A percentile compares a stretch with the other conserved stretches of the same genome.
phyloP scores from a whole-genome alignment of 2,329 filamentous ascomycete genomes.

The Exophiala sp. region DNA sequence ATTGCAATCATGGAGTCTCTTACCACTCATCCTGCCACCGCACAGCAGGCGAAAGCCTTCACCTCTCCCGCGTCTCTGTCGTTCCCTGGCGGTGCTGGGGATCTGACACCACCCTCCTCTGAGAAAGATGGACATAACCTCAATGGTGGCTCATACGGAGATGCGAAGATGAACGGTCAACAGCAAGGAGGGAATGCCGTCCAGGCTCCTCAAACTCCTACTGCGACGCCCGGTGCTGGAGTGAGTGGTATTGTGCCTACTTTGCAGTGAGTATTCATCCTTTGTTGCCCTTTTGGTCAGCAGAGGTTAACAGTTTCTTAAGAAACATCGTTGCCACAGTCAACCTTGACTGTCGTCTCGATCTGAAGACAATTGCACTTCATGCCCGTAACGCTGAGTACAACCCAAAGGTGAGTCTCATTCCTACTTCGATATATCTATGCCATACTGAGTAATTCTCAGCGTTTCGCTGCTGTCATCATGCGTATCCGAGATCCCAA shows the following conservation, averaged over 20 bases:
- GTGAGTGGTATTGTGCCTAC: constrained; percentile 88
- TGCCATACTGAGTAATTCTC: constrained; percentile 42
- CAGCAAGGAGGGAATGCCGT: constrained; percentile 70
- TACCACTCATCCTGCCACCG: constrained; percentile 86
- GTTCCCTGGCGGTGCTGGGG: constrained; percentile 78
- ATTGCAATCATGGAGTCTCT: constrained; percentile 70
- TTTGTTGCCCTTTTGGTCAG: constrained; percentile 41
- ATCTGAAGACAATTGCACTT: constrained; percentile 97
- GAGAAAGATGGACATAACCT: constrained; percentile 61
- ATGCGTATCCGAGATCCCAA: constrained; percentile 99
- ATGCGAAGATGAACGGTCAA: constrained; percentile 49
- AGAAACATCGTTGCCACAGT: constrained; percentile 99
- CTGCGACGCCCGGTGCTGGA: constrained; percentile 80
- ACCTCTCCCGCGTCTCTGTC: constrained; percentile 88
- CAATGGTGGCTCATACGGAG: constrained; percentile 44
- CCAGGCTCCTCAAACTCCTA: constrained; percentile 77
- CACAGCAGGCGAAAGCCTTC: constrained; percentile 91
- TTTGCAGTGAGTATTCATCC: constrained; percentile 82
- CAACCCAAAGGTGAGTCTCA: constrained; percentile 79
- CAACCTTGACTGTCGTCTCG: constrained; percentile 94
- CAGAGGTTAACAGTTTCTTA: constrained; percentile 52
- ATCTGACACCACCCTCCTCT: constrained; percentile 75
- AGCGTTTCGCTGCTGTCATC: constrained; percentile 98
- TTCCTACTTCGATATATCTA: constrained; percentile 21
- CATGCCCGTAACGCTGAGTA: constrained; percentile 98